Percentiles rank a stretch among this genome's conserved stretches.
Evolutionary conservation across 345 rosid genomes (phyloP).

Genomic region (Erysimum cheiranthoides): DNA sequence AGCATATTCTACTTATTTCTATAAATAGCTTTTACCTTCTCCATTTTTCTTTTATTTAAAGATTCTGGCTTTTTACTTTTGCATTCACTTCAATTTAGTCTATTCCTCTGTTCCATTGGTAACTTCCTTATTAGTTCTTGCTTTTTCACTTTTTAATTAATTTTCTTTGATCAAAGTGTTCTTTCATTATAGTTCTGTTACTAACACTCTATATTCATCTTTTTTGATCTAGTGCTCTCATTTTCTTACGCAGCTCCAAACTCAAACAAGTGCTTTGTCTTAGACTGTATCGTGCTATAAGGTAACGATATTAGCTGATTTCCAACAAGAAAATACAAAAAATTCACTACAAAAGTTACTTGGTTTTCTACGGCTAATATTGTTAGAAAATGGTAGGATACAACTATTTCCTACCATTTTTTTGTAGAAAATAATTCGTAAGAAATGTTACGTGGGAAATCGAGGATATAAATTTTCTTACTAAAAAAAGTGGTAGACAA

Average conservation of each 20-base stretch:
- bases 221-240: slow-evolving; percentile 6
- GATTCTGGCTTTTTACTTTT: background rate
- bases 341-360: no score
- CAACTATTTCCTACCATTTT: no score
- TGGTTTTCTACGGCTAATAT: no score
- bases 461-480: no score
- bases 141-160: background rate
- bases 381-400: no score
- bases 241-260: background rate
- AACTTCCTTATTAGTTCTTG: background rate
- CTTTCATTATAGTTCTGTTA: background rate
- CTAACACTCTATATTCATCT: background rate
- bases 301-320: background rate
- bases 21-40: slow-evolving; percentile 1
- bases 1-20: background rate
- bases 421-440: no score
- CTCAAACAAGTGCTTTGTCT: slow-evolving; percentile 2
- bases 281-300: background rate
- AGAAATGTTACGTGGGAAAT: no score
- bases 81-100: background rate
- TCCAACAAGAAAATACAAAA: no score
- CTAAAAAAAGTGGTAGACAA: no score
- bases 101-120: background rate
- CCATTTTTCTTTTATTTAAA: background rate
- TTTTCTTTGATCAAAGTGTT: background rate